Evolutionary conservation across 2,329 filamentous ascomycete genomes (phyloP).

Genomic region (Trichoderma guizhouense): DNA sequence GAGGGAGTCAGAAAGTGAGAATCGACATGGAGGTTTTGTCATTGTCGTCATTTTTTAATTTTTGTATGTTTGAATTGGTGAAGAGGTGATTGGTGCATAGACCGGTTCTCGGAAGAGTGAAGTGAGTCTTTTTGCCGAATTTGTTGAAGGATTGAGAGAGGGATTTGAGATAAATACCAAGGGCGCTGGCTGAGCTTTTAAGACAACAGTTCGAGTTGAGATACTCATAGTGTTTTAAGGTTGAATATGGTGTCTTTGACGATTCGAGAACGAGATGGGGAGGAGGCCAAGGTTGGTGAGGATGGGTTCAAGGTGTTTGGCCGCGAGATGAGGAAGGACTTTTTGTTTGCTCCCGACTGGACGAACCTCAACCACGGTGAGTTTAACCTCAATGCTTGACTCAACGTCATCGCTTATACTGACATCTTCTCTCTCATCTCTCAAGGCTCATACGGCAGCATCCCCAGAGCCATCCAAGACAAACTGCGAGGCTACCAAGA

Average conservation of each 20-base stretch:
- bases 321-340: constrained; percentile 7
- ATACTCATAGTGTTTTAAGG: neutral
- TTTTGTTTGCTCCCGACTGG: constrained; percentile 10
- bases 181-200: neutral
- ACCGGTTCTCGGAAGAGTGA: neutral
- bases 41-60: neutral
- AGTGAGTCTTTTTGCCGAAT: neutral
- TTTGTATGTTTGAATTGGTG: neutral
- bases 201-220: too few species aligned
- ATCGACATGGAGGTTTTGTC: neutral
- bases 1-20: neutral
- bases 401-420: neutral
- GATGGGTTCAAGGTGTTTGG: constrained; percentile 10
- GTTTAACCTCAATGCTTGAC: neutral
- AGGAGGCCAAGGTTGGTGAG: neutral
- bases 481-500: constrained; percentile 64
- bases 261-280: neutral
- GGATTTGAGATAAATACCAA: neutral
- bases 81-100: neutral
- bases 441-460: constrained; percentile 74
- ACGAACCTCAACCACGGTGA: constrained; percentile 13
- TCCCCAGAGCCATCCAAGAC: constrained; percentile 60
- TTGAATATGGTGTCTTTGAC: neutral
- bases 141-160: neutral
- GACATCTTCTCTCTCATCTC: neutral